Percentiles rank a stretch among this genome's conserved stretches.
Evolutionary conservation across 371 early-diverging fungal genomes (phyloP).

Genomic region (Mucor irregularis): DNA sequence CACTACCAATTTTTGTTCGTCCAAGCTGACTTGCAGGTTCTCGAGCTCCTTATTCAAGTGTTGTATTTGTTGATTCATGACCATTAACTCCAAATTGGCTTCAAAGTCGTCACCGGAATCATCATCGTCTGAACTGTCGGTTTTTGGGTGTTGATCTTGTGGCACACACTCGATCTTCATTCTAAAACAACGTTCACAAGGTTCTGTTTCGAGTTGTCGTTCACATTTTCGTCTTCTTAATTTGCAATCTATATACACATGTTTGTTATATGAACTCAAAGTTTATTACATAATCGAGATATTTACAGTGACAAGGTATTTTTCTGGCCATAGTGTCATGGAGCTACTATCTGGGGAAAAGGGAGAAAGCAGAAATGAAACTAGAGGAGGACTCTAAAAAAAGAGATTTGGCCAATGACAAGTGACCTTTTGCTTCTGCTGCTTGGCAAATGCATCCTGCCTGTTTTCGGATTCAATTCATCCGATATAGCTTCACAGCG

Average conservation of each 20-base stretch:
- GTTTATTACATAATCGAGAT: no score
- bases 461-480: no score
- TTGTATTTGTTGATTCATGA: constrained; percentile 10
- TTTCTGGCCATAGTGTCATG: constrained; percentile 23
- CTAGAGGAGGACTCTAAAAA: background rate
- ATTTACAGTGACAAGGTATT: constrained; percentile 20
- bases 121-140: constrained; percentile 10
- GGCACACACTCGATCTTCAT: constrained; percentile 14
- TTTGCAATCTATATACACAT: constrained; percentile 21
- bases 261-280: no score
- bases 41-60: constrained; percentile 6
- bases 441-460: no score
- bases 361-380: no score
- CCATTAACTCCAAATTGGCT: background rate
- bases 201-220: constrained; percentile 2
- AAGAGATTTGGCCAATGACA: background rate
- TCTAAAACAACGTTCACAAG: constrained; percentile 20
- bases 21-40: constrained; percentile 9
- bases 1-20: constrained; percentile 2
- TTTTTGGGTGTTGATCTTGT: background rate
- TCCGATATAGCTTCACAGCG: no score
- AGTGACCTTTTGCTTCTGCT: no score
- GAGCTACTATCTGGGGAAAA: no score
- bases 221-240: constrained; percentile 25
- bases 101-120: background rate